Base-by-base conservation (phyloP, 2,329 filamentous ascomycete species). In the Pyricularia pennisetigena region DNA sequence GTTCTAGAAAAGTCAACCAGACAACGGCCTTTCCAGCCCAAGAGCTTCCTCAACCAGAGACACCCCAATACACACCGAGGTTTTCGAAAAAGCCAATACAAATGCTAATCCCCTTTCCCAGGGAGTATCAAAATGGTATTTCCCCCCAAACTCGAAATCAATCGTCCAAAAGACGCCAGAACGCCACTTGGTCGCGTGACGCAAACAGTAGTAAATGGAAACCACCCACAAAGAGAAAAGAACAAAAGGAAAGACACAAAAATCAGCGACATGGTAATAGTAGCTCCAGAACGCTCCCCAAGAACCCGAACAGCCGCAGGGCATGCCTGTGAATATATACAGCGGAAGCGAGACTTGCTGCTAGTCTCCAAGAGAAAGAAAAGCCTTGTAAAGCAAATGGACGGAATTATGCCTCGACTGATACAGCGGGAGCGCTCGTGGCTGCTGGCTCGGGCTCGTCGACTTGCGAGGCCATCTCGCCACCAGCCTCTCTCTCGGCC, bases 401-500 rank as follows among this genome's bases (percentile, higher is more conserved):
- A n/a, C 30, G 75, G 73, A 76, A 78, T 74, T 77, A 67, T 63
- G 66, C 66, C 23, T 62, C 54, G 30, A 67, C 66, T 12, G 66
- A 57, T n/a, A 67, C 66, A 14, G 35, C 35, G 16, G 66, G 57
- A 12, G 66, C 29, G 24, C 66, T 67, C n/a, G 54, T 32, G 26
- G 41, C 29, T 32, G 66, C 66, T 12, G 66, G 66, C 26, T 67
- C 54, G 4, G 54, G 66, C 64, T 67, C 54, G 10, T 67, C 66
- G n/a, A 16, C n/a, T 30, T 67, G 20, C 10, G 63, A 14, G 16
- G 66, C 66, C 12, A 67, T 86, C 76, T 88, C 86, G 66, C 86
- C 87, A 69, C 86, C 86, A 63, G 86, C 86, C 76, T 89, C 87
- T 54, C 84, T 82, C 82, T 98, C 95, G 0, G 95, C 95, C 95